Evolutionary conservation across 108 stramenopile species (phyloP).

Genomic region (Cyclostephanos invisitatus): DNA sequence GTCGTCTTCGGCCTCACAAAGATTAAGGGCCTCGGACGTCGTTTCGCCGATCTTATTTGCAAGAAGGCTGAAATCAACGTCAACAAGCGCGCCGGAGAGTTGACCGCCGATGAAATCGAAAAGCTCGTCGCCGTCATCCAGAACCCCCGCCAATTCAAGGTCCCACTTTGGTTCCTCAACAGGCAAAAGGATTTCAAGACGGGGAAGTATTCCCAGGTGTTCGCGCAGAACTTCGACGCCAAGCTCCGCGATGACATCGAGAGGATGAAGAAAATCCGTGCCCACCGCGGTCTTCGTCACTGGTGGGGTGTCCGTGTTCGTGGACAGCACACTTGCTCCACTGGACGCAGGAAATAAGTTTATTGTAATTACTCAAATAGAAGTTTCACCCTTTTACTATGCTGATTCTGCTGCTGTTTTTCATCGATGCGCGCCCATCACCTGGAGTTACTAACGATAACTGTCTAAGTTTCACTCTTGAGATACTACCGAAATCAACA

Average conservation of each 20-base stretch:
- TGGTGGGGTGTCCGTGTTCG: slow-evolving; percentile 99
- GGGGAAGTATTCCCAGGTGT: slow-evolving; percentile 98
- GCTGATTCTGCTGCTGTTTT: not conserved
- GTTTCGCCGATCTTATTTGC: slow-evolving; percentile 98
- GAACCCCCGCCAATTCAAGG: slow-evolving; percentile 99
- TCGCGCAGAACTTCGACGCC: slow-evolving; percentile 95
- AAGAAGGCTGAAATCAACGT: slow-evolving; percentile 99
- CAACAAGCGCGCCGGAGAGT: slow-evolving; percentile 98
- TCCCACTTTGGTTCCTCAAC: slow-evolving; percentile 99
- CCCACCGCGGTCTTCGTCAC: slow-evolving; percentile 99
- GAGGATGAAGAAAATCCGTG: slow-evolving; percentile 97
- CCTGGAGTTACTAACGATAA: not conserved
- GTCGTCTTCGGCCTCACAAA: slow-evolving; percentile 98
- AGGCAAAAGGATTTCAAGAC: slow-evolving; percentile 99
- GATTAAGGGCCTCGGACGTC: slow-evolving; percentile 98
- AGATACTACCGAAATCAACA: not conserved
- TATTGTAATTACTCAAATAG: not conserved
- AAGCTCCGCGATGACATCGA: slow-evolving; percentile 99
- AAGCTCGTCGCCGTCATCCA: slow-evolving; percentile 98
- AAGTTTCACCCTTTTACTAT: not conserved
- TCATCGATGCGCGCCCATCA: not conserved
- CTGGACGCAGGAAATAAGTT: slow-evolving; percentile 89
- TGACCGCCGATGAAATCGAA: slow-evolving; percentile 99
- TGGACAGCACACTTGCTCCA: slow-evolving; percentile 99
- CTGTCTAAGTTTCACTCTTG: not conserved